phyloP scores from a whole-genome alignment of 768 basidiomycete species.

The Gloeophyllum trabeum region DNA sequence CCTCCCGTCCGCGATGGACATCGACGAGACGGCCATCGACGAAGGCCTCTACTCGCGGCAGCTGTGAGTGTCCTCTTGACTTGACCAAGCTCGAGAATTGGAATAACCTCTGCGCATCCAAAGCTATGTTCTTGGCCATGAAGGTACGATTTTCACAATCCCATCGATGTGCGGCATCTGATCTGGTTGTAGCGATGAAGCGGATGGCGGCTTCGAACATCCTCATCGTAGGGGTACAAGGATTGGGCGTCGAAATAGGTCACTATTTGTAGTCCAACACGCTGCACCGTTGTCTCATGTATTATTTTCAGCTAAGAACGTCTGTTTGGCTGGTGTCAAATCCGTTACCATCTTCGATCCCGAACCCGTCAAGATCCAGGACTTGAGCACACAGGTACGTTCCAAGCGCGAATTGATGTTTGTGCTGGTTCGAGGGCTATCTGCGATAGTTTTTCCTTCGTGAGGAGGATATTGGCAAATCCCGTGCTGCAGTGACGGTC shows the following conservation, averaged over 20 bases:
- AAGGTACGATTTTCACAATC: constrained; percentile 64
- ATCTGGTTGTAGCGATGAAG: constrained; percentile 75
- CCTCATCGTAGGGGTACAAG: constrained; percentile 84
- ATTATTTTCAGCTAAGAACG: constrained; percentile 75
- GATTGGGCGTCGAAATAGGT: constrained; percentile 95
- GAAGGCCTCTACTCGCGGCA: constrained; percentile 92
- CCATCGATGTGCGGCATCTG: neutral
- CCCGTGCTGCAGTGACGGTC: constrained; percentile 75
- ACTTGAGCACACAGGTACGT: constrained; percentile 84
- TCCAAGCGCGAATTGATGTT: neutral
- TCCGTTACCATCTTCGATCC: constrained; percentile 95
- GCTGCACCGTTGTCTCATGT: constrained; percentile 3
- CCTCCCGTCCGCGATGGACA: constrained; percentile 54
- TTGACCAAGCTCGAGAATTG: too few relatives aligned
- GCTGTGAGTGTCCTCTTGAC: constrained; percentile 65
- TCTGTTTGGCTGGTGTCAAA: constrained; percentile 93
- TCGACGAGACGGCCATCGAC: constrained; percentile 82
- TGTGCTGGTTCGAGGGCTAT: constrained; percentile 1
- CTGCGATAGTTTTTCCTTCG: constrained; percentile 81
- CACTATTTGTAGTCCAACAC: too few relatives aligned
- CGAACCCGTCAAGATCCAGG: constrained; percentile 75
- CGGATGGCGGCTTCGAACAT: constrained; percentile 96
- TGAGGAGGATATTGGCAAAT: constrained; percentile 74
- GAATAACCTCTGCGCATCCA: constrained; percentile 11
- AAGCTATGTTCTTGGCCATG: constrained; percentile 93